Base-by-base conservation (phyloP, 2,329 filamentous ascomycete species). In the Juglanconis oblonga region DNA sequence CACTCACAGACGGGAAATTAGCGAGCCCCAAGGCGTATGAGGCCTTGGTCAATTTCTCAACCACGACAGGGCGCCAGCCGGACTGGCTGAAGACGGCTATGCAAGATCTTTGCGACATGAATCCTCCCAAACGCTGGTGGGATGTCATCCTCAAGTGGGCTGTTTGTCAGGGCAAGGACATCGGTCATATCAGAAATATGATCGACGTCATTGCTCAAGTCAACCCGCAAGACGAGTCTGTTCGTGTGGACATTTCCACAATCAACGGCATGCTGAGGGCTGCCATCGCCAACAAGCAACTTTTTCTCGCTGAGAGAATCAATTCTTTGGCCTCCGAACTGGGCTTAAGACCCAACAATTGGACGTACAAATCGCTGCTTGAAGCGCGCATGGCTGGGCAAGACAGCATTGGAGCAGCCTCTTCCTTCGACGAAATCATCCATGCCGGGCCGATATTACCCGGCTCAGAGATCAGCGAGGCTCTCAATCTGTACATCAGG, bases 71-170 rank as follows among this genome's bases (percentile, higher is more conserved):
- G 56, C 74, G 81, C 31, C 78, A 89, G 56, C 68, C 82, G 49
- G 78, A 84, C 0, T 91, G 88, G 84, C 87, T 86, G 1, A 80
- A 83, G 56, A 71, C 76, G 1, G 75, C 89, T 10, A 86, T 92
- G 61, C 77, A 80, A 58, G 65, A 77, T 24, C 73, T 86, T 8
- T 77, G 81, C 48, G 76, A 81, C 55, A 73, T 69, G 49, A 75
- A 72, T 55, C 80, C 76, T 5, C 70, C 69, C 47, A 86, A 88
- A 64, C 73, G 79, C 36, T 81, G 82, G 29, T 92, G 90, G 86
- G 88, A 95, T 68, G 81, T 87, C 11, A 78, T 91, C 11, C 82
- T 95, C 48, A 84, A 91, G 55, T 93, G 89, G 86, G 88, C 91
- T 35, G 87, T 90, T 11, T 81, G 88, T 7, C 73, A 82, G 57